Conservation (phyloP, 176 grass and related monocot genomes). For the Hordeum marinum region DNA sequence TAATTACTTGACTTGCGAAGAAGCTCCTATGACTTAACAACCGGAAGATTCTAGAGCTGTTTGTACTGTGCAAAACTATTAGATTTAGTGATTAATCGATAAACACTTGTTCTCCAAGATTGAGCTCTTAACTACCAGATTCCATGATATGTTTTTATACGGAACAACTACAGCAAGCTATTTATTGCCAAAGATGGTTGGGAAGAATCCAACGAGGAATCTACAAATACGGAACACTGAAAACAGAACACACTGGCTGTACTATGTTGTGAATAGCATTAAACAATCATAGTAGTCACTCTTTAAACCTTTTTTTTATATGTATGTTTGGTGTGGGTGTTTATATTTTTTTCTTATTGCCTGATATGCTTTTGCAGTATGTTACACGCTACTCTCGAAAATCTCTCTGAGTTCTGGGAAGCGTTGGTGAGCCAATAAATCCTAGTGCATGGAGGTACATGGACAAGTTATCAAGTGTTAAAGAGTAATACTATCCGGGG, state of each 20-base stretch:
- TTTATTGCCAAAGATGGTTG: background rate
- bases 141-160: background rate
- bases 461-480: conserved; percentile 8
- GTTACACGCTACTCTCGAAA: conserved; percentile 74
- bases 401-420: conserved; percentile 88
- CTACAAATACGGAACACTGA: background rate
- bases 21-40: background rate
- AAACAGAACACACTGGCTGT: background rate
- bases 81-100: background rate
- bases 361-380: conserved; percentile 57
- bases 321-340: background rate
- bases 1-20: background rate
- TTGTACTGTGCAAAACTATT: conserved; percentile 2
- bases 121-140: background rate
- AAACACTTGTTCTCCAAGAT: background rate
- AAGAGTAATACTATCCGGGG: conserved; percentile 27
- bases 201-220: too few relatives aligned
- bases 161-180: background rate
- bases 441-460: conserved; percentile 93
- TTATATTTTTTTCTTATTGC: conserved; percentile 19
- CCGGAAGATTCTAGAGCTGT: background rate
- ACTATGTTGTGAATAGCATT: conserved; percentile 11
- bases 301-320: background rate
- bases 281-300: background rate
- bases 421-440: conserved; percentile 97